Percentiles rank a stretch among this genome's conserved stretches.
Conservation (phyloP, 1,284 basidiomycete genomes). For the Fomitopsis palustris region DNA sequence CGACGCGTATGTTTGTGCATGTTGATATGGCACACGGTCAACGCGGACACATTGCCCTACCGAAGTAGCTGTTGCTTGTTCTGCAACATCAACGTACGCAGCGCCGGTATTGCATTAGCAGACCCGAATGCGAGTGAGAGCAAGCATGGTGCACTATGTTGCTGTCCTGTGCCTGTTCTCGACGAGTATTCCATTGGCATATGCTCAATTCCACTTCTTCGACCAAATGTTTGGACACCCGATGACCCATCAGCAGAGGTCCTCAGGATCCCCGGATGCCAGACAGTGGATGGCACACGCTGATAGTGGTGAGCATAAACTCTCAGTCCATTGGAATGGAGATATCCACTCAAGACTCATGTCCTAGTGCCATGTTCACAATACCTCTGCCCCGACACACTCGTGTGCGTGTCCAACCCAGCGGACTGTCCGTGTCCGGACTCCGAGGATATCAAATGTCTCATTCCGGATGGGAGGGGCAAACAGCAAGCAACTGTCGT, state of each 20-base stretch:
- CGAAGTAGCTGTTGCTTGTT: background rate
- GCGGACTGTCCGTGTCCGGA: constrained; percentile 41
- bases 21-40: background rate
- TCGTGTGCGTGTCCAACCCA: constrained; percentile 36
- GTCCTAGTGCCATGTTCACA: constrained; percentile 32
- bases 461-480: constrained; percentile 35
- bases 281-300: constrained; percentile 57
- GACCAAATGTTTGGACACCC: constrained; percentile 52
- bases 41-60: too few species aligned
- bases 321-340: too few species aligned
- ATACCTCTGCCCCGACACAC: constrained; percentile 39
- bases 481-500: constrained; percentile 33
- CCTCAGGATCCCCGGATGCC: constrained; percentile 16
- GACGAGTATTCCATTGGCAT: constrained; percentile 4
- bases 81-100: background rate
- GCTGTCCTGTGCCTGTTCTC: constrained; percentile 9
- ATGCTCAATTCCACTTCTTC: constrained; percentile 62
- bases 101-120: background rate
- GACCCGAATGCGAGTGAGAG: too few species aligned
- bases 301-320: constrained; percentile 32
- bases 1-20: background rate
- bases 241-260: constrained; percentile 45
- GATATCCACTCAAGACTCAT: background rate
- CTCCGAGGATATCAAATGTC: constrained; percentile 39
- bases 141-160: background rate